Evolutionary conservation across 1,139 yeast genomes (phyloP).

Genomic region (Schizosaccharomyces versatilis): DNA sequence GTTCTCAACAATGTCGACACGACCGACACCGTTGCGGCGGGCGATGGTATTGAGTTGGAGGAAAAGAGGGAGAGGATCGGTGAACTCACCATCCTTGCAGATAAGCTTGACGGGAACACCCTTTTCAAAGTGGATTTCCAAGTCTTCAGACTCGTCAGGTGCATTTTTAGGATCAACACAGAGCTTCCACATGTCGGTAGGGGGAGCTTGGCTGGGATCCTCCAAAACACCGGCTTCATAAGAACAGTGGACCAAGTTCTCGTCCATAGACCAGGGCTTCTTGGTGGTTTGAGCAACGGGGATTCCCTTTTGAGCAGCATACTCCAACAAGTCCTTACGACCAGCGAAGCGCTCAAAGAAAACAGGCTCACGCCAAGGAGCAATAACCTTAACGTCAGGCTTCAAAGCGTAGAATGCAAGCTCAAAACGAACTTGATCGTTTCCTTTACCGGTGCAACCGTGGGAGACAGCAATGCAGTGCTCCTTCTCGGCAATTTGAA

Average conservation of each 20-base stretch:
- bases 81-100: constrained; percentile 36
- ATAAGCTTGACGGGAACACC: constrained; percentile 74
- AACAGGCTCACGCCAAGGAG: constrained; percentile 96
- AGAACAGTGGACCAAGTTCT: constrained; percentile 94
- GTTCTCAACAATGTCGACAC: constrained; percentile 96
- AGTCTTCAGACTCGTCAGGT: constrained; percentile 77
- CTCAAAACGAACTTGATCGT: constrained; percentile 96
- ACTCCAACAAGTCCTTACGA: constrained; percentile 81
- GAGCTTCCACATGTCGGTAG: constrained; percentile 98
- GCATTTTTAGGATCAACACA: constrained; percentile 91
- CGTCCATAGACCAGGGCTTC: constrained; percentile 98
- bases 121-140: constrained; percentile 57
- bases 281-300: constrained; percentile 95
- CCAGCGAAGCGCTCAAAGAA: constrained; percentile 94
- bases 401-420: constrained; percentile 87
- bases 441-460: constrained; percentile 99
- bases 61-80: constrained; percentile 82
- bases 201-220: constrained; percentile 95
- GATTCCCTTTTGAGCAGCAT: constrained; percentile 74
- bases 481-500: constrained; percentile 84
- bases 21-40: constrained; percentile 97
- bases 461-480: constrained; percentile 97
- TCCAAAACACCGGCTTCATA: constrained; percentile 97
- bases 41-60: constrained; percentile 83
- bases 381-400: constrained; percentile 90